Evolutionary conservation across 805 yeast species (phyloP).

Genomic region (Cyberlindnera lachancei): DNA sequence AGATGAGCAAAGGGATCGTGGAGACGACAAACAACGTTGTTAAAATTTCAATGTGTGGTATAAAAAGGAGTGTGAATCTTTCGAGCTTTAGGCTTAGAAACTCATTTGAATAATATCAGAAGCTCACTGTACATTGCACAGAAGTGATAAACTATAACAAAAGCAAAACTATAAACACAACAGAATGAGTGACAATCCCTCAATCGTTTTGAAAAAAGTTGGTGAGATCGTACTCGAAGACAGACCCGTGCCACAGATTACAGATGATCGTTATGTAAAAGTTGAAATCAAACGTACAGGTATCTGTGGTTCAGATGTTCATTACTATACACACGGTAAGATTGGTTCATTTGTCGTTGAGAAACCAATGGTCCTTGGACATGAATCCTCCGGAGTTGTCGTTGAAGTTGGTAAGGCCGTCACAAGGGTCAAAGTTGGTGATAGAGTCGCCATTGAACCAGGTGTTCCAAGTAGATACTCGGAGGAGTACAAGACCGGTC

Average conservation of each 20-base stretch:
- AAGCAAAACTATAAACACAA: too few relatives aligned
- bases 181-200: constrained; percentile 20
- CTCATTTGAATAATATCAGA: too few relatives aligned
- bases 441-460: constrained; percentile 84
- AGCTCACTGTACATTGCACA: too few relatives aligned
- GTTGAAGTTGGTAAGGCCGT: constrained; percentile 65
- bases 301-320: constrained; percentile 83
- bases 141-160: too few relatives aligned
- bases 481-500: constrained; percentile 69
- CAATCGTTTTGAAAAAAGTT: constrained; percentile 54
- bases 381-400: constrained; percentile 76
- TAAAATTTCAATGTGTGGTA: too few relatives aligned
- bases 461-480: constrained; percentile 78
- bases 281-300: constrained; percentile 78
- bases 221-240: constrained; percentile 60
- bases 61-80: too few relatives aligned
- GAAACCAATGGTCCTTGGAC: constrained; percentile 82
- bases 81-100: too few relatives aligned
- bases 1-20: too few relatives aligned
- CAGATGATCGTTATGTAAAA: constrained; percentile 61
- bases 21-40: too few relatives aligned
- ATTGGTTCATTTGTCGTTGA: constrained; percentile 72
- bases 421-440: constrained; percentile 64
- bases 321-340: constrained; percentile 70
- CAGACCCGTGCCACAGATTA: constrained; percentile 56